A percentile compares a stretch with the other conserved stretches of the same genome.
These are phyloP conservation scores for Neophaeococcomyces aloes DNA, from an alignment of 2,329 filamentous ascomycete genomes.

Conservation along the genomic window DNA sequence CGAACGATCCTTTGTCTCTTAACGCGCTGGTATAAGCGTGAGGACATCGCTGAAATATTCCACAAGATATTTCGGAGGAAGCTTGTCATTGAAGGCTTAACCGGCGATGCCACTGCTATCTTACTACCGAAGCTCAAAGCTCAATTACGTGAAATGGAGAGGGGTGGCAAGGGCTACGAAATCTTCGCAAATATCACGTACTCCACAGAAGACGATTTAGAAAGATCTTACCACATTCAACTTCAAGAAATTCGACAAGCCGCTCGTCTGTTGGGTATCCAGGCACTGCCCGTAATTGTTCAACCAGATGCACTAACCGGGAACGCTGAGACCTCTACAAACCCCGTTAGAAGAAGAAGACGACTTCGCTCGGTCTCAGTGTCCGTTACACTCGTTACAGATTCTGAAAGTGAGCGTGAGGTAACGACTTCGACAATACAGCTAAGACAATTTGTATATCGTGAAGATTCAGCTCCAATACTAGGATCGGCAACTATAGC, in stretches of 20 bases:
- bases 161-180: neutral
- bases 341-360: too few relatives aligned
- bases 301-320: too few relatives aligned
- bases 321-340: too few relatives aligned
- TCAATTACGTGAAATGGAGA: constrained; percentile 1
- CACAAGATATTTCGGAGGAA: neutral
- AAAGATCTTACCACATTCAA: neutral
- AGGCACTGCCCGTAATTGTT: too few relatives aligned
- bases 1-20: constrained; percentile 1
- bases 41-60: neutral
- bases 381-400: too few relatives aligned
- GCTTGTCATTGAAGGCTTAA: neutral
- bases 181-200: neutral
- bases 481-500: too few relatives aligned
- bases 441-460: too few relatives aligned
- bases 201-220: neutral
- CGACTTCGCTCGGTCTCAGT: too few relatives aligned
- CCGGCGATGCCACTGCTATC: neutral
- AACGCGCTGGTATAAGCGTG: neutral
- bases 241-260: neutral
- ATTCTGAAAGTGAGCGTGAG: too few relatives aligned
- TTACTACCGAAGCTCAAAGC: neutral
- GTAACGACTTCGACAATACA: too few relatives aligned
- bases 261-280: too few relatives aligned
- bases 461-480: too few relatives aligned